phyloP scores from a whole-genome alignment of 2,329 filamentous ascomycete species.

The Aspergillus sclerotialis region DNA sequence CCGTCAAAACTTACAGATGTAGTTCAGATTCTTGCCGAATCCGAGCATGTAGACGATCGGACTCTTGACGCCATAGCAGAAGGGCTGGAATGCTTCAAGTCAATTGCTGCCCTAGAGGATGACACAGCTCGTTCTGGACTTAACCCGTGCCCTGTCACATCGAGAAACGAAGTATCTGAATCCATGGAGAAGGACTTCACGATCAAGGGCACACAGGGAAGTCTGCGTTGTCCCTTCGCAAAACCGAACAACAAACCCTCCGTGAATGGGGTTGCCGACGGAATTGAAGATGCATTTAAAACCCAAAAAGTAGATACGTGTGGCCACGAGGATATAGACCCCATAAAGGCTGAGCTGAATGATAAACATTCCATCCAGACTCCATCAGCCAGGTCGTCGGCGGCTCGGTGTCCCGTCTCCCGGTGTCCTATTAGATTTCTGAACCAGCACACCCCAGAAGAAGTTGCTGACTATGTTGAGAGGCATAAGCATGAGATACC shows the following conservation, averaged over 20 bases:
- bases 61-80: constrained; percentile 29
- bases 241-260: constrained; percentile 38
- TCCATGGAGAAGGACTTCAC: constrained; percentile 86
- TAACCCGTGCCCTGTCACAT: constrained; percentile 34
- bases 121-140: constrained; percentile 21
- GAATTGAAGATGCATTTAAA: constrained; percentile 34
- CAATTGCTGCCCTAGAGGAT: constrained; percentile 23
- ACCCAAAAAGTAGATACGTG: constrained; percentile 35
- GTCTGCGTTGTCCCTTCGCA: constrained; percentile 74
- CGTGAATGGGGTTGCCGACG: constrained; percentile 27
- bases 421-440: constrained; percentile 92
- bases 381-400: constrained; percentile 36
- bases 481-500: constrained; percentile 93
- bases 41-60: constrained; percentile 59
- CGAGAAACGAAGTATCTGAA: constrained; percentile 53
- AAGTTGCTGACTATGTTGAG: constrained; percentile 88
- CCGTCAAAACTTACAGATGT: constrained; percentile 59
- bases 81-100: constrained; percentile 35
- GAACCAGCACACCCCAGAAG: constrained; percentile 86
- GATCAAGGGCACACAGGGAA: constrained; percentile 71
- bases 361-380: constrained; percentile 39
- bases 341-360: constrained; percentile 44
- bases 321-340: constrained; percentile 53
- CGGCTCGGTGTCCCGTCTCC: constrained; percentile 57
- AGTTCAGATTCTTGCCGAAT: constrained; percentile 47